Evolutionary conservation across 768 basidiomycete species (phyloP), one percentile per base, ranked within the genome.

Genomic region (Auricularia heimuer): DNA sequence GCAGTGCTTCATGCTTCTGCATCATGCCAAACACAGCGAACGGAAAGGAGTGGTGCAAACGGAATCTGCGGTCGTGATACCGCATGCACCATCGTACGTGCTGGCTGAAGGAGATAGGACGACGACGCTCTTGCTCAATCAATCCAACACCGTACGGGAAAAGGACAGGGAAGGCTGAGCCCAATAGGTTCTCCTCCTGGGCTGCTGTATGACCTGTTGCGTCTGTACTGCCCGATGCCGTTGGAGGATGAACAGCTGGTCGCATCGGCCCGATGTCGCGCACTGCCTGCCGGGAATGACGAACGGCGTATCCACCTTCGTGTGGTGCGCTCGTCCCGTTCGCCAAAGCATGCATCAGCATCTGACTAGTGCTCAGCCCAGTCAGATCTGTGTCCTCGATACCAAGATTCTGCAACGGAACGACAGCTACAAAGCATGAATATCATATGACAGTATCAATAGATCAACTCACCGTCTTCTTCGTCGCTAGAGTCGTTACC

Each of bases 101-200:
- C 60, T 65, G 54, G 7, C 4, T 36, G 60, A 64, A 67, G 45
- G 54, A 34, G 16, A 67, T 44, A 21, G 54, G 24, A 12, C n/a
- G 42, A 16, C 35, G n/a, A 16, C 64, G 3, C 3, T 18, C n/a
- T n/a, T 45, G 42, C 62, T 79, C 77, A 47, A 78, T 67, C 0
- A 75, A 76, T 0, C 77, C 77, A 24, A 45, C 33, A 0, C 75
- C 78, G 68, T 77, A 79, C 3, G 77, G 77, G 65, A 76, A 79
- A 0, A 77, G 68, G 0, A 61, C 63, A 0, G 76, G 76, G 60
- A 77, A 79, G 8, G 64, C 35, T 3, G 61, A 33, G 14, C 44
- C 62, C 11, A 65, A 34, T 1, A 54, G 62, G 58, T 69, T 69
- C 10, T n/a, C 11, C 1, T 39, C 36, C 16, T 39, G 45, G 4